Conservation (phyloP, 805 yeast species). For the Starmerella tilneyi region DNA sequence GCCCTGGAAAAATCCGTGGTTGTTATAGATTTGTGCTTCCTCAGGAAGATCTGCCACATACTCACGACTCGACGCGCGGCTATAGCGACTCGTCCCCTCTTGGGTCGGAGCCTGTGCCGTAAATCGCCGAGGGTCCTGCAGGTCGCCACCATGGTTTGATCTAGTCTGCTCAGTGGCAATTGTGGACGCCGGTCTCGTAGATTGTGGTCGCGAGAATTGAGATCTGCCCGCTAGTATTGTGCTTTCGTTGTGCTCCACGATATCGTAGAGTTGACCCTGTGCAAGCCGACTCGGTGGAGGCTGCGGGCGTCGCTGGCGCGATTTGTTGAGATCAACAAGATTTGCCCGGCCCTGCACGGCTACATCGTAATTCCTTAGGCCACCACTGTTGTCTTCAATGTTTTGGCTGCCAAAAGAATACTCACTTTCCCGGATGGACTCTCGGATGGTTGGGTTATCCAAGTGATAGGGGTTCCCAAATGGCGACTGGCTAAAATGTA, state of each 20-base stretch:
- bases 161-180: too few species aligned
- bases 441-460: conserved; percentile 26
- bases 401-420: conserved; percentile 15
- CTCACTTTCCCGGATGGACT: conserved; percentile 28
- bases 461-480: conserved; percentile 1
- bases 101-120: not conserved
- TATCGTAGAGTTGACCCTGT: conserved; percentile 3
- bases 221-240: not conserved
- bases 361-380: conserved; percentile 27
- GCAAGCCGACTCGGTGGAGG: conserved; percentile 5
- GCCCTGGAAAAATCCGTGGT: not conserved
- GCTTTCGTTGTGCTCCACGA: conserved; percentile 6
- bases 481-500: not conserved
- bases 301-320: not conserved
- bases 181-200: not conserved
- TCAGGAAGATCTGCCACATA: conserved; percentile 24
- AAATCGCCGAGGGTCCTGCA: not conserved
- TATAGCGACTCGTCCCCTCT: not conserved
- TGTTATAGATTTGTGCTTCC: conserved; percentile 21
- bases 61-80: conserved; percentile 21
- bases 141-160: too few species aligned
- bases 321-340: conserved; percentile 43
- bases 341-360: conserved; percentile 70
- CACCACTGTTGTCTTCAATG: conserved; percentile 9
- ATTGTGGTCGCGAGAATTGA: not conserved